Evolutionary conservation across 306 rosid species (phyloP).

Genomic region (Potentilla sterilis): DNA sequence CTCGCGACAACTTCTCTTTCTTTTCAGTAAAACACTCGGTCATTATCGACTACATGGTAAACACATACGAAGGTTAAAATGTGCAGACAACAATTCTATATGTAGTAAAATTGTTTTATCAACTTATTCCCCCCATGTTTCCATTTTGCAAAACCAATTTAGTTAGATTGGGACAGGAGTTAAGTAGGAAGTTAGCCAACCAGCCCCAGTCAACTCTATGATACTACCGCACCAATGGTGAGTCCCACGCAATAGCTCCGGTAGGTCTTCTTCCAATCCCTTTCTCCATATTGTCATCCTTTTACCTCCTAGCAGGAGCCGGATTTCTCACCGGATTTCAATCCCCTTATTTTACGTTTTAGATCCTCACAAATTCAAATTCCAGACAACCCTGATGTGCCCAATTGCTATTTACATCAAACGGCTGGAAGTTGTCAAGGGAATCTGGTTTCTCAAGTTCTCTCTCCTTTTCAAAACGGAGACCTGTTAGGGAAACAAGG

Average conservation of each 20-base stretch:
- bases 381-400: no score
- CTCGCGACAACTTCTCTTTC: neutral
- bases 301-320: neutral
- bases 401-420: no score
- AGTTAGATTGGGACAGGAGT: slow-evolving; percentile 1
- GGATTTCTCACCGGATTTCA: neutral
- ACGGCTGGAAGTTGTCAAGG: no score
- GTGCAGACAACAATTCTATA: neutral
- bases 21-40: neutral
- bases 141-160: slow-evolving; percentile 10
- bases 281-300: neutral
- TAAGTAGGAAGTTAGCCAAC: neutral
- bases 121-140: neutral
- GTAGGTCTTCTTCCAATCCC: neutral
- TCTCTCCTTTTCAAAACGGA: neutral
- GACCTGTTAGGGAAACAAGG: neutral
- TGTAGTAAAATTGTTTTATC: neutral
- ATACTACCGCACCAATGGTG: neutral
- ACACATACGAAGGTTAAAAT: neutral
- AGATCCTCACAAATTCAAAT: neutral
- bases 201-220: neutral
- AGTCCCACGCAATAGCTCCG: neutral
- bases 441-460: neutral
- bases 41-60: neutral
- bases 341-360: neutral